Evolutionary conservation across 176 grass and related monocot genomes (phyloP).

Genomic region (Puccinellia tenuiflora): DNA sequence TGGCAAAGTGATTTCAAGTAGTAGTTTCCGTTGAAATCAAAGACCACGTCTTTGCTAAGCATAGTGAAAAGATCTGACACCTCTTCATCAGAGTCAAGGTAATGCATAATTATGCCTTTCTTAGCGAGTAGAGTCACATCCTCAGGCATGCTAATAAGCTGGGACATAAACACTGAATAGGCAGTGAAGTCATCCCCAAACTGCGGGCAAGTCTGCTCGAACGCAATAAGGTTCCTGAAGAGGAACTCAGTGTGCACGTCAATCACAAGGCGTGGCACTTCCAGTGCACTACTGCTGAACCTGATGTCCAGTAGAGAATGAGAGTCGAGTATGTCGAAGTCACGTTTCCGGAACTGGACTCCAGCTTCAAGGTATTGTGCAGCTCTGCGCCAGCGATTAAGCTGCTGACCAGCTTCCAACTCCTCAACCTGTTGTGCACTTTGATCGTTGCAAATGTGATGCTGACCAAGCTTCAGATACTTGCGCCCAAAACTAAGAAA

Average conservation of each 20-base stretch:
- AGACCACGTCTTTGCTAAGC: not conserved
- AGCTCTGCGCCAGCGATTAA: not conserved
- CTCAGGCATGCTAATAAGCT: not conserved
- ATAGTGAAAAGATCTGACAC: not conserved
- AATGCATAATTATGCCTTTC: not conserved
- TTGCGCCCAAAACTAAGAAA: too few relatives aligned
- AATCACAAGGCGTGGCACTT: not conserved
- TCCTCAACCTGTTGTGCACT: too few relatives aligned
- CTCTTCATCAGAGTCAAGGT: not conserved
- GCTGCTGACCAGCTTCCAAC: too few relatives aligned
- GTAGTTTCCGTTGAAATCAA: not conserved
- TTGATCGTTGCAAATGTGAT: too few relatives aligned
- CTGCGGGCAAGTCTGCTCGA: not conserved
- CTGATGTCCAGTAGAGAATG: not conserved
- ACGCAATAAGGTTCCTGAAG: not conserved
- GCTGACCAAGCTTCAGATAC: too few relatives aligned
- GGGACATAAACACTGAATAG: not conserved
- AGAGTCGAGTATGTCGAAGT: not conserved
- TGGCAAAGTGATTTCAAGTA: not conserved
- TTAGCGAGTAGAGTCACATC: not conserved
- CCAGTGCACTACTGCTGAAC: not conserved
- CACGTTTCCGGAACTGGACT: not conserved
- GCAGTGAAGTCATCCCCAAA: not conserved
- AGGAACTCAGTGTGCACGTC: not conserved
- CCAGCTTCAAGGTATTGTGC: constrained; percentile 14